Evolutionary conservation across 2,329 filamentous ascomycete genomes (phyloP).

Genomic region (Cladosporium sp.): DNA sequence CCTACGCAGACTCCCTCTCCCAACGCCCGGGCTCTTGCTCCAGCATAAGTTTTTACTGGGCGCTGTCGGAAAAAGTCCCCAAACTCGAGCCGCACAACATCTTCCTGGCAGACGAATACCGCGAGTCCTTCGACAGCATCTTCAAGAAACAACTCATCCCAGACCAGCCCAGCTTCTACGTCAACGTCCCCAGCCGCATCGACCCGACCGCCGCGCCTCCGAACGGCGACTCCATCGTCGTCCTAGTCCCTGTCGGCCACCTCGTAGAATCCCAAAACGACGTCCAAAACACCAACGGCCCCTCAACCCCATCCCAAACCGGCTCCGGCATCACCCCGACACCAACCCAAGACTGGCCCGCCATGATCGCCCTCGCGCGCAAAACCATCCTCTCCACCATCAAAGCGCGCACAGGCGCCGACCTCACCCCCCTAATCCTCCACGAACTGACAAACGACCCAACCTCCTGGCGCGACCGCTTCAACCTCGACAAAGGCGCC

Average conservation of each 20-base stretch:
- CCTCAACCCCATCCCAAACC: slow-evolving; percentile 20
- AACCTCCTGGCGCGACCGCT: slow-evolving; percentile 57
- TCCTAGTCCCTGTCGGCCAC: slow-evolving; percentile 69
- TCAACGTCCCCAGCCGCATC: slow-evolving; percentile 68
- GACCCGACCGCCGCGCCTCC: slow-evolving; percentile 63
- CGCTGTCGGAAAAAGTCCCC: slow-evolving; percentile 54
- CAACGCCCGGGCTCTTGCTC: slow-evolving; percentile 60
- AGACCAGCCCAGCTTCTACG: slow-evolving; percentile 66
- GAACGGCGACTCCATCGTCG: slow-evolving; percentile 61
- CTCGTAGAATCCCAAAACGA: slow-evolving; percentile 37
- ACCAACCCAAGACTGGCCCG: slow-evolving; percentile 55
- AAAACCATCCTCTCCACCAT: slow-evolving; percentile 58
- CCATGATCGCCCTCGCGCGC: slow-evolving; percentile 56
- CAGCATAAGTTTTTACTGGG: slow-evolving; percentile 75
- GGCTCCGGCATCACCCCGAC: slow-evolving; percentile 35
- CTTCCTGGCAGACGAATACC: slow-evolving; percentile 69
- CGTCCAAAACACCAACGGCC: slow-evolving; percentile 8
- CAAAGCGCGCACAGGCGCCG: slow-evolving; percentile 54
- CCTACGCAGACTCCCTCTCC: slow-evolving; percentile 41
- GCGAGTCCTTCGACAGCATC: slow-evolving; percentile 69
- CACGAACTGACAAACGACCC: slow-evolving; percentile 65
- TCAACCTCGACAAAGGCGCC: slow-evolving; percentile 70
- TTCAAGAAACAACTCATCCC: slow-evolving; percentile 67
- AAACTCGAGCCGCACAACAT: slow-evolving; percentile 69
- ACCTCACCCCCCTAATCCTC: slow-evolving; percentile 46